phyloP scores from a whole-genome alignment of 495 filamentous ascomycete species.

The Thozetella sp. region DNA sequence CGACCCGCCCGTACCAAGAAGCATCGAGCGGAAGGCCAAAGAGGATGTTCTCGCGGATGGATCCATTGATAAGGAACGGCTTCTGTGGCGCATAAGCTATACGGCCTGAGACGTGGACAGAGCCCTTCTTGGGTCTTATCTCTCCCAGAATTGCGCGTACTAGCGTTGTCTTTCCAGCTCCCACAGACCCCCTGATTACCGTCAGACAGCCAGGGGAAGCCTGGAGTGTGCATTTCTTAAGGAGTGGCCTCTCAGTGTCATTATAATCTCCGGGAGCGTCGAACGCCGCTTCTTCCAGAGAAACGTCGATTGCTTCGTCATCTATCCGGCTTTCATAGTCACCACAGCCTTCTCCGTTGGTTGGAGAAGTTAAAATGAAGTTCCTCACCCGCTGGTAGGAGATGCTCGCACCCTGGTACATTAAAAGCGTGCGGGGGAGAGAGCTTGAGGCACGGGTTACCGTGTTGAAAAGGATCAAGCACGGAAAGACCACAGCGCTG shows the following conservation, averaged over 20 bases:
- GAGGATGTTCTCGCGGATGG: constrained; percentile 1
- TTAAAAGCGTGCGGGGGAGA: neutral
- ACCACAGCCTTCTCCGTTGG: neutral
- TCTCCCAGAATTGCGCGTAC: neutral
- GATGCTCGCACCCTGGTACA: neutral
- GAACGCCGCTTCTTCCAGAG: neutral
- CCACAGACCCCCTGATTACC: neutral
- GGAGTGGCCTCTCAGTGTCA: neutral
- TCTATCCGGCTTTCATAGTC: neutral
- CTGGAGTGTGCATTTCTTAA: neutral
- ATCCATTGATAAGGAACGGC: neutral
- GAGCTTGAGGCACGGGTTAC: neutral
- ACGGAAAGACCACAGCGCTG: neutral
- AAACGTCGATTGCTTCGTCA: neutral
- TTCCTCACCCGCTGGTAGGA: neutral
- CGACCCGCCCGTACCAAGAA: neutral
- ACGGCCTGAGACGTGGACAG: neutral
- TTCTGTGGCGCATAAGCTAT: neutral
- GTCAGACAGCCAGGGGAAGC: neutral
- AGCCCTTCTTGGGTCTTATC: neutral
- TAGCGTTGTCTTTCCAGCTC: neutral
- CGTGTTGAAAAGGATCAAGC: neutral
- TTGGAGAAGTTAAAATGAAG: neutral
- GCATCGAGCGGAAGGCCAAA: neutral
- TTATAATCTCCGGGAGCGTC: neutral